Evolutionary conservation across 257 asterid genomes (phyloP).

Genomic region (Scutellaria minor): DNA sequence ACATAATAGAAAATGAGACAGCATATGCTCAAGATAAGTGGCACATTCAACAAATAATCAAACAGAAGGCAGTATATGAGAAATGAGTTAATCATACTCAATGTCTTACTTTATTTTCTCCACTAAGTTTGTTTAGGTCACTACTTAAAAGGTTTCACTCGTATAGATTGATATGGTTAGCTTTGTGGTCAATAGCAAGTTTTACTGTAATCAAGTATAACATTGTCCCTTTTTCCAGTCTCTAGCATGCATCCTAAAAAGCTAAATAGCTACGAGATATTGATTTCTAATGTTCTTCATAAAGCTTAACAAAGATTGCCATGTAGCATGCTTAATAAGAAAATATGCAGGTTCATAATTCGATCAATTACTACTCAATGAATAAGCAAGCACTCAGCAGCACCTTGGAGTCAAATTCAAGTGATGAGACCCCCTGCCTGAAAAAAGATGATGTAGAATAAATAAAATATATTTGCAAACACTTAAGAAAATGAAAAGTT

Average conservation of each 20-base stretch:
- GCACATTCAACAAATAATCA: slow-evolving; percentile 9
- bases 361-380: slow-evolving; percentile 17
- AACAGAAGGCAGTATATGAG: neutral
- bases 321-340: slow-evolving; percentile 5
- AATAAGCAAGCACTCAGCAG: slow-evolving; percentile 29
- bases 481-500: neutral
- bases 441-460: slow-evolving; percentile 21
- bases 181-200: neutral
- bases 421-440: slow-evolving; percentile 81
- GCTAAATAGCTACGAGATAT: neutral
- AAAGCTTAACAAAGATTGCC: neutral
- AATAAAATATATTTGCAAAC: neutral
- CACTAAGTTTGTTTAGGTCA: slow-evolving; percentile 1
- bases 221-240: neutral
- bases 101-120: neutral
- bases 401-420: slow-evolving; percentile 94
- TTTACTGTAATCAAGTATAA: neutral
- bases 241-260: neutral
- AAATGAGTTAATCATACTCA: neutral
- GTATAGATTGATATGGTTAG: neutral
- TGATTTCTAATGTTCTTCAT: neutral
- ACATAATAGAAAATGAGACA: neutral
- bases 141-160: neutral
- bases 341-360: slow-evolving; percentile 17
- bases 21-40: neutral